Evolutionary conservation across 495 filamentous ascomycete genomes (phyloP).

Genomic region (Penicillium mononematosum): DNA sequence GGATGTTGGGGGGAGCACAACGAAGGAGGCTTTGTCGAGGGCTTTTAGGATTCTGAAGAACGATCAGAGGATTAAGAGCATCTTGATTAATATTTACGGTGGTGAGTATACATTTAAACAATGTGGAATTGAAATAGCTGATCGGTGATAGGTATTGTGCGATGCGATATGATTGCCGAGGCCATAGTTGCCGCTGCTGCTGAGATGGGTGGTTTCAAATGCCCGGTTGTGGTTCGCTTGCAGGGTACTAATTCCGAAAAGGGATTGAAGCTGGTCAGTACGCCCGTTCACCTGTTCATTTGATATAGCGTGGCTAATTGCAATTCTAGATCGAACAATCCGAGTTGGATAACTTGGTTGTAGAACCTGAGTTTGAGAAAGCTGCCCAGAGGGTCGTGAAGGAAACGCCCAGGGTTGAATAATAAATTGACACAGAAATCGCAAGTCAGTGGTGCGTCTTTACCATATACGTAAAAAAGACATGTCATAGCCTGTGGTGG

Average conservation of each 20-base stretch:
- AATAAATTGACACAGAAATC: not conserved
- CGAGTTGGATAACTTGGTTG: constrained; percentile 22
- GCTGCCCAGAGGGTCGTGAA: constrained; percentile 25
- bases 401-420: not conserved
- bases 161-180: constrained; percentile 39
- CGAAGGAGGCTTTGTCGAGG: constrained; percentile 27
- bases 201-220: constrained; percentile 22
- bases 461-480: not conserved
- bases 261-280: constrained; percentile 26
- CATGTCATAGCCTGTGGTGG: not conserved
- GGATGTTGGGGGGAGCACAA: constrained; percentile 34
- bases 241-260: constrained; percentile 35
- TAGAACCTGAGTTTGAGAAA: constrained; percentile 31
- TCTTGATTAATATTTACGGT: constrained; percentile 36
- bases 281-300: not conserved
- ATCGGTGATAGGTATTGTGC: constrained; percentile 29
- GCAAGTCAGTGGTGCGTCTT: not conserved
- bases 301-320: not conserved
- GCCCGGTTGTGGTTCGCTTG: constrained; percentile 33
- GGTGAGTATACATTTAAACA: constrained; percentile 19
- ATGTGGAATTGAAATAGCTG: not conserved
- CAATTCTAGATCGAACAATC: constrained; percentile 21
- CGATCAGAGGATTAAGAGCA: constrained; percentile 25
- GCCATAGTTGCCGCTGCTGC: constrained; percentile 30
- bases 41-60: constrained; percentile 30